Conservation (phyloP, 2,329 filamentous ascomycete species). For the Ceratocystis lukuohia region DNA sequence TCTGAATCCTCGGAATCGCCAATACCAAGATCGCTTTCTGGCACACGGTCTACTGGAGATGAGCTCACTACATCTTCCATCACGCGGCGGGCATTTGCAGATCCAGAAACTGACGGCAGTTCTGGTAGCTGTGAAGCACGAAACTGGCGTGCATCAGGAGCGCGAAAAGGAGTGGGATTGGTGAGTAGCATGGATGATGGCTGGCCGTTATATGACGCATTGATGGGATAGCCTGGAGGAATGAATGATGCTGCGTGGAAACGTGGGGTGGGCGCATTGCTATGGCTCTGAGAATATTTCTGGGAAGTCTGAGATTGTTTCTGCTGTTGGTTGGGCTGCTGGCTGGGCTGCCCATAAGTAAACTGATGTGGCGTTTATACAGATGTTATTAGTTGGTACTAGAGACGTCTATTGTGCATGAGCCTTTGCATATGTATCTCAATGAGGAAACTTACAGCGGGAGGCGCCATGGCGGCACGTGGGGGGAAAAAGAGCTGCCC, state of each 20-base stretch:
- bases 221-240: background rate
- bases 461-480: background rate
- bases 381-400: background rate
- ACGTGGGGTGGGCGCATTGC: background rate
- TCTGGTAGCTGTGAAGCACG: background rate
- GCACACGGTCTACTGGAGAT: slow-evolving; percentile 5
- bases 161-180: background rate
- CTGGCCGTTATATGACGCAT: background rate
- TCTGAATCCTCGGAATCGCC: slow-evolving; percentile 24
- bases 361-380: background rate
- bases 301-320: background rate
- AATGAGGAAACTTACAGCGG: background rate
- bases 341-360: background rate
- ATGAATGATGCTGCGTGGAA: slow-evolving; percentile 6
- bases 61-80: slow-evolving; percentile 3
- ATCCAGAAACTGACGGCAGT: background rate
- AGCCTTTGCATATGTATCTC: no score
- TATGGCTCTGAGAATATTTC: background rate
- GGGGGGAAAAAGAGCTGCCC: background rate
- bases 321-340: background rate
- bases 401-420: no score
- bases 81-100: background rate
- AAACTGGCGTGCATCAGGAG: no score
- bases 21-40: slow-evolving; percentile 22
- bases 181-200: background rate